Base-by-base conservation (phyloP, 257 asterid species). In the Eustoma russellianum region DNA sequence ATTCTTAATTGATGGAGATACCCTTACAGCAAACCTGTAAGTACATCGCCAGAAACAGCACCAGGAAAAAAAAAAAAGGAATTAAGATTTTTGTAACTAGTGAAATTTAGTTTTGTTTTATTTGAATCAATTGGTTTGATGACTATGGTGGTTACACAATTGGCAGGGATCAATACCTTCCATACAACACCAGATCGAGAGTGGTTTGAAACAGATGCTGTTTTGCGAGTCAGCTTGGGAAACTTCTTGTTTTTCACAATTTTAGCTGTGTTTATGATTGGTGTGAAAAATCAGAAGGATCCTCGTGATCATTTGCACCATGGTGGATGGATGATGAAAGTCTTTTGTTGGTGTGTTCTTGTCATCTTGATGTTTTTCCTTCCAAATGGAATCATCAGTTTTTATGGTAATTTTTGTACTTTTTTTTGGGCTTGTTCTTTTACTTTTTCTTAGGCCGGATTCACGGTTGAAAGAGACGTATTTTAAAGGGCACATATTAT, bases 181-280 rank as follows among this genome's bases (percentile, higher is more conserved):
- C 88, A 77, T 67, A 75, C 82, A 49, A 89, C 97, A 47, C 97
- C 97, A n/a, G 87, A 77, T 52, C 77, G 90, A 38, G 95, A 86
- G 72, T 86, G 97, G 97, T 89, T 89, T 66, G 94, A 89, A 70
- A 89, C 97, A 17, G 97, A 89, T 67, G 95, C 95, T 14, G 97
- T 86, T 58, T 72, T 89, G 61, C 81, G 97, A 47, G 97, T 89
- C 70, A 89, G 97, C 82, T 78, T 89, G 72, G 97, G 97, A 34
- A 89, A 89, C 81, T 89, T 86, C 76, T 71, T 86, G 14, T 89
- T 89, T 63, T 89, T 89, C 82, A 86, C 97, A 1, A 72, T 81
- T 58, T 73, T 89, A 55, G 85, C 97, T 50, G 53, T 78, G 61
- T 66, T 89, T 52, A 89, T 89, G 97, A 70, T 81, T 59, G 97